Evolutionary conservation across 148 eudicot genomes (phyloP), one percentile per base, ranked within the genome.

Genomic region (Chenopodium berlandieri): DNA sequence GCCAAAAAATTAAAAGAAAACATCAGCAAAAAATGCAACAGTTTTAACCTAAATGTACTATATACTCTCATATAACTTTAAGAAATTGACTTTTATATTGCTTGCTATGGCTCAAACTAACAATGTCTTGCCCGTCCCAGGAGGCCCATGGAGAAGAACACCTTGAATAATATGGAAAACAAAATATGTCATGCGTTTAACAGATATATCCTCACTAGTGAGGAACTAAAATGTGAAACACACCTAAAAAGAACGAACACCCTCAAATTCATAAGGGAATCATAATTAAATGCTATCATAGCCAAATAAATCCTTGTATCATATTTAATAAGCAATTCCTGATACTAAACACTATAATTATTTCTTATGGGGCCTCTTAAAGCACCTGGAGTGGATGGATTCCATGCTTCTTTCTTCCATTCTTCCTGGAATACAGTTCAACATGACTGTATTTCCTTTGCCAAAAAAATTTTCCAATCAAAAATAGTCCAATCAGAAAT

Each of bases 101-200:
- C 99, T 96, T 50, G 99, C 98, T 76, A 96, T 96, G 60, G 99
- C 98, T 87, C 97, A 86, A 81, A 97, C 98, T 85, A 93, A 85
- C 86, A 96, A 64, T 58, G 99, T 96, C 86, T 96, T 96, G 73
- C 99, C 99, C 17, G 98, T 94, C 63, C 99, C 98, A 82, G 98
- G 99, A 77, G 99, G 99, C 62, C 99, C 99, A 85, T 96, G 91
- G 14, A 96, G 95, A 85, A 94, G 99, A 87, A 95, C 98, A 86
- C 99, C 98, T 97, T 96, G 25, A 54, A 37, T 37, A 5, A 34
- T 34, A 34, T 37, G 7, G 7, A 5, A 37, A 37, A 37, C 6
- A 37, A 37, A 37, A 37, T 37, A 37, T 16, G 2, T 54, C 4
- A 16, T 16, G 19, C 60, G 1, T 54, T 54, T 20, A 16, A 6